phyloP scores from a whole-genome alignment of 2,329 filamentous ascomycete genomes.

The Phoma herbarum region DNA sequence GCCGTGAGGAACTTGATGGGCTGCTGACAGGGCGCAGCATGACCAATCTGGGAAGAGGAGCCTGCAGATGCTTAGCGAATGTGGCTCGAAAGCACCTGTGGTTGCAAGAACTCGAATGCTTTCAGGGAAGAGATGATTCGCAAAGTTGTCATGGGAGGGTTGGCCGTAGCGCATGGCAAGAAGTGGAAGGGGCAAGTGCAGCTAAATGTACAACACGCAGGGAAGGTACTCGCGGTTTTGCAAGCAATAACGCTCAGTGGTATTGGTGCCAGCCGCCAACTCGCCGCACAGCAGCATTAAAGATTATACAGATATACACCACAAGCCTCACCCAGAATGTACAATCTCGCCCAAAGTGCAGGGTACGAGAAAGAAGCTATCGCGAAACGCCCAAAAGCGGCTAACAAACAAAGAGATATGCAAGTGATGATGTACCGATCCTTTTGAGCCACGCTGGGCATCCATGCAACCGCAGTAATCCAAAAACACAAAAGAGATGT shows the following conservation, averaged over 20 bases:
- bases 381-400: conserved; percentile 7
- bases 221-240: too few relatives aligned
- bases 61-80: too few relatives aligned
- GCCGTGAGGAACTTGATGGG: too few relatives aligned
- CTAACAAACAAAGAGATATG: conserved; percentile 10
- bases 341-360: conserved; percentile 17
- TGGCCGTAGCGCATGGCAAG: too few relatives aligned
- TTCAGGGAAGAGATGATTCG: too few relatives aligned
- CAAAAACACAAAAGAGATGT: conserved; percentile 19
- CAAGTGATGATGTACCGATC: conserved; percentile 19
- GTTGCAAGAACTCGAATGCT: too few relatives aligned
- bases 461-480: conserved; percentile 17
- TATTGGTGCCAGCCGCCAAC: conserved; percentile 1
- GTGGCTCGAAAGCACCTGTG: too few relatives aligned
- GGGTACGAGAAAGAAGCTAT: conserved; percentile 27
- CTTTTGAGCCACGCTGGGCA: conserved; percentile 19
- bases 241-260: background rate
- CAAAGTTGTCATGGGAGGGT: too few relatives aligned
- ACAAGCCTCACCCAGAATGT: conserved; percentile 13
- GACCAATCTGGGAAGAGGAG: too few relatives aligned
- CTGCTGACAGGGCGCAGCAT: too few relatives aligned
- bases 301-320: conserved; percentile 38
- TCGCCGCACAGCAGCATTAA: conserved; percentile 37
- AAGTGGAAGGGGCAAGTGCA: background rate
- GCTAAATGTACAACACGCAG: too few relatives aligned